Conservation (phyloP, 2,329 filamentous ascomycete species). For the Ophiostoma ips region DNA sequence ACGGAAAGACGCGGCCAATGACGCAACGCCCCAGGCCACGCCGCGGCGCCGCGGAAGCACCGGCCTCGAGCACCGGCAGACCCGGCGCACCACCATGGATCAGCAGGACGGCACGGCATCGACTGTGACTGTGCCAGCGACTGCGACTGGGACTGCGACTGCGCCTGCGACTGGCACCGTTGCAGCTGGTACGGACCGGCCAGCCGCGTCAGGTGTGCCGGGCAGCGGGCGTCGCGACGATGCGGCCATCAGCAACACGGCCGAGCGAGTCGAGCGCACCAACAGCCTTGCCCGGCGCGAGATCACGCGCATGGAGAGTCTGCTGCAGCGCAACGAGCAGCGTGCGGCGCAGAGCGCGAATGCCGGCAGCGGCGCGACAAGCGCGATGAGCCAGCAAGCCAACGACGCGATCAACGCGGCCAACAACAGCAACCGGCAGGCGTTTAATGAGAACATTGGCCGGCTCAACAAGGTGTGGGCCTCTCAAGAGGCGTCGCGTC, state of each 20-base stretch:
- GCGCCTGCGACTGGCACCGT: conserved; percentile 1
- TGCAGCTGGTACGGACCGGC: background rate
- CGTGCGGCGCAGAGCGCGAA: conserved; percentile 24
- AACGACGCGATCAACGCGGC: conserved; percentile 18
- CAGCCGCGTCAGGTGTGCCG: too few relatives aligned
- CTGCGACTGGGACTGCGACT: too few relatives aligned
- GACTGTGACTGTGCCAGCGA: too few relatives aligned
- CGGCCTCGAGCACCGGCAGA: conserved; percentile 30
- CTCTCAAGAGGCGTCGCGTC: conserved; percentile 34
- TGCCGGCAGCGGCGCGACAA: background rate
- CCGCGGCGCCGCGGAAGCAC: conserved; percentile 14
- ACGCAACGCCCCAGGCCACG: background rate
- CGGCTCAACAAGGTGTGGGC: conserved; percentile 43
- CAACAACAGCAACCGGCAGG: conserved; percentile 12
- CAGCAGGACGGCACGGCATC: conserved; percentile 17
- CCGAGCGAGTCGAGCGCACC: conserved; percentile 30
- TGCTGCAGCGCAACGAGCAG: conserved; percentile 36
- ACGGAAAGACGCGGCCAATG: background rate
- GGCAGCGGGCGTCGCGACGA: background rate
- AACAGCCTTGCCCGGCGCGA: conserved; percentile 36
- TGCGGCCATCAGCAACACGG: background rate
- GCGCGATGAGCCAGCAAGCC: background rate
- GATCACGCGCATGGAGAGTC: conserved; percentile 36
- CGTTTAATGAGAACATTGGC: conserved; percentile 35
- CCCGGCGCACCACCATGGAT: conserved; percentile 22